Percentiles rank a stretch among this genome's conserved stretches.
phyloP scores from a whole-genome alignment of 1,284 basidiomycete species.

The Trametes hirsuta region DNA sequence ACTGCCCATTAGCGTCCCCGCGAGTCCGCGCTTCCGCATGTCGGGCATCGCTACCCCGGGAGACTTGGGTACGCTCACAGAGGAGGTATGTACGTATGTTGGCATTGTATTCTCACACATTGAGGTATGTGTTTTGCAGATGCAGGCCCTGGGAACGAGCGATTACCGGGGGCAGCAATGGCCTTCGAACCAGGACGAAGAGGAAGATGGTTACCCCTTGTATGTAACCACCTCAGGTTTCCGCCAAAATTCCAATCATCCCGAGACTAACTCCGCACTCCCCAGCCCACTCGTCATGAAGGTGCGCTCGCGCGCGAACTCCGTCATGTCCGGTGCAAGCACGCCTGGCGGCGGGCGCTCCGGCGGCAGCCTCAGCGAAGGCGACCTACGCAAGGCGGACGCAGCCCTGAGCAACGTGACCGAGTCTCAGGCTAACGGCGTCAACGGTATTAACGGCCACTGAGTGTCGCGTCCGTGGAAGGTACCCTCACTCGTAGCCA shows the following conservation, averaged over 20 bases:
- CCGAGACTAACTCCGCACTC: neutral
- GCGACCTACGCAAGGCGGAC: slow-evolving; percentile 83
- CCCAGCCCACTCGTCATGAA: slow-evolving; percentile 88
- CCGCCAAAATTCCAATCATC: neutral
- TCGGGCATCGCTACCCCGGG: slow-evolving; percentile 85
- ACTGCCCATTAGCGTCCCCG: slow-evolving; percentile 80
- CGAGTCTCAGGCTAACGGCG: slow-evolving; percentile 32
- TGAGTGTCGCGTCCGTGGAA: too few relatives aligned
- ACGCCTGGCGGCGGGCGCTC: slow-evolving; percentile 84
- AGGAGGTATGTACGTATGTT: slow-evolving; percentile 59
- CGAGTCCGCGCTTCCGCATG: slow-evolving; percentile 79
- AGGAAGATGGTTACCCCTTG: slow-evolving; percentile 93
- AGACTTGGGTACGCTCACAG: slow-evolving; percentile 92
- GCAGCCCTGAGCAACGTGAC: slow-evolving; percentile 77
- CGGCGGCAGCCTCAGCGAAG: slow-evolving; percentile 75
- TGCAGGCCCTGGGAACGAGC: slow-evolving; percentile 85
- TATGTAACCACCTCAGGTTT: slow-evolving; percentile 39
- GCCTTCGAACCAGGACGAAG: slow-evolving; percentile 69
- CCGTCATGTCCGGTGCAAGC: slow-evolving; percentile 84
- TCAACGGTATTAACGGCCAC: slow-evolving; percentile 34
- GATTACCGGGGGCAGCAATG: slow-evolving; percentile 86
- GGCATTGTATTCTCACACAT: neutral
- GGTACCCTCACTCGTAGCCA: neutral
- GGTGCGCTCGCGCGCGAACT: slow-evolving; percentile 84
- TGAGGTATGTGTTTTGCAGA: slow-evolving; percentile 45